Evolutionary conservation across 2,329 filamentous ascomycete genomes (phyloP), one percentile per base, ranked within the genome.

Genomic region (Alternaria sp.): DNA sequence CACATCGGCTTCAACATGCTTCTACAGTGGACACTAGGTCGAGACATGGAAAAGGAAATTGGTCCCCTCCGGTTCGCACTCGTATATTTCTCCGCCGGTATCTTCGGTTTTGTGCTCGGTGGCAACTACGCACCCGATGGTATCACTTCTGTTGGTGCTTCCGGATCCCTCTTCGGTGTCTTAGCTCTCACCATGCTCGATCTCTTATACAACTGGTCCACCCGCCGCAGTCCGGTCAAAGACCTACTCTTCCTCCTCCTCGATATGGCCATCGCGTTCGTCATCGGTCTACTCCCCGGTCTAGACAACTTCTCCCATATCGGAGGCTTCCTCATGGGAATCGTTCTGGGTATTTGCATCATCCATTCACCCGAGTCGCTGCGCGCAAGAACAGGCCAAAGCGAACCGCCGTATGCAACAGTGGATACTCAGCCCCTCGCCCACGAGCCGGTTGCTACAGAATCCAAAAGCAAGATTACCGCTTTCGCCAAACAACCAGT

Each of bases 221-320:
- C 94, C 54, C 91, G 94, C 49, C 83, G 83, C 44, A 89, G 85
- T 32, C 95, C 95, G 0, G 85, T 89, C 77, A 91, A 92, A 68
- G 95, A 98, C 71, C 82, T 99, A n/a, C 82, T 92, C 54, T 97
- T 96, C 78, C 91, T 98, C 77, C 64, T 94, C 48, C 81, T 97
- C 57, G 94, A 97, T 73, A 88, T 98, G 63, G 82, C 89, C 67
- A 93, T 99, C 67, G 93, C 93, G 0, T 97, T 99, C 75, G 93
- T 95, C 16, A 86, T 99, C 3, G 95, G 95, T 34, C 85, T 99
- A 4, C 85, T 99, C 1, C 95, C 95, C 0, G 94, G 94, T 9
- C 81, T 99, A 48, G 95, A 99, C 83, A 99, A 99, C 79, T 99
- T 98, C 79, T 92, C 92, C 16, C 95, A 99, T 70, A 97, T 99